phyloP scores from a whole-genome alignment of 2,329 filamentous ascomycete species.

The Ophioceras dolichostomum region DNA sequence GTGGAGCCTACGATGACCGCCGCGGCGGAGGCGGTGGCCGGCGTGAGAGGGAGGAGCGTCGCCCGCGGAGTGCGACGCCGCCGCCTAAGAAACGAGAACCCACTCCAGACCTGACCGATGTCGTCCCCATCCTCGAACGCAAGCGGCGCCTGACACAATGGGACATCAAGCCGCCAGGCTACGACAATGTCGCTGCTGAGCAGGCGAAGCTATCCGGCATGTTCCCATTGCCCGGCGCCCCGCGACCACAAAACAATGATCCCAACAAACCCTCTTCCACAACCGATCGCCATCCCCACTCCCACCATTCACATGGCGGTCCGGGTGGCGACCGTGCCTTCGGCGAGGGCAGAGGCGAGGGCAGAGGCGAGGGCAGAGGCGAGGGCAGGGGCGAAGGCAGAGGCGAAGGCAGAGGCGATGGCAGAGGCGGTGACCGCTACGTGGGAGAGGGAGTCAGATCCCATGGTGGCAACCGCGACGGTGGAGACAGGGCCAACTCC shows the following conservation, averaged over 20 bases:
- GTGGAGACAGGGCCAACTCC: constrained; percentile 22
- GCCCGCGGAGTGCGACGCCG: constrained; percentile 65
- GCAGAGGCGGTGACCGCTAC: background rate
- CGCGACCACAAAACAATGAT: constrained; percentile 90
- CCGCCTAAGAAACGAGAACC: constrained; percentile 87
- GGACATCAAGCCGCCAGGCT: constrained; percentile 98
- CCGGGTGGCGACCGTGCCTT: constrained; percentile 1
- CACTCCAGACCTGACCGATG: constrained; percentile 84
- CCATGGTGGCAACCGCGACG: background rate
- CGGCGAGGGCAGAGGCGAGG: background rate
- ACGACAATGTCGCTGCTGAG: constrained; percentile 95
- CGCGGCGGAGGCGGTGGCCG: constrained; percentile 26
- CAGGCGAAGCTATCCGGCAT: constrained; percentile 98
- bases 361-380: background rate
- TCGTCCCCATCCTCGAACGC: constrained; percentile 70
- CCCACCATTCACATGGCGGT: too few species aligned
- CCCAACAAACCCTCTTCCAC: constrained; percentile 62
- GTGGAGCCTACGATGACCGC: constrained; percentile 27
- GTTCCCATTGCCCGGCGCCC: constrained; percentile 95
- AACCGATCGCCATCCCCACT: background rate
- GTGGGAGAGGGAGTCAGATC: background rate
- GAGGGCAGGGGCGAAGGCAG: too few species aligned
- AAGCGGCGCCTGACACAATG: constrained; percentile 94
- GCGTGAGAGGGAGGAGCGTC: constrained; percentile 42
- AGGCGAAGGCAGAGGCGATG: too few species aligned